phyloP scores from a whole-genome alignment of 352 stramenopile species.

The Phytophthora sansomeana region DNA sequence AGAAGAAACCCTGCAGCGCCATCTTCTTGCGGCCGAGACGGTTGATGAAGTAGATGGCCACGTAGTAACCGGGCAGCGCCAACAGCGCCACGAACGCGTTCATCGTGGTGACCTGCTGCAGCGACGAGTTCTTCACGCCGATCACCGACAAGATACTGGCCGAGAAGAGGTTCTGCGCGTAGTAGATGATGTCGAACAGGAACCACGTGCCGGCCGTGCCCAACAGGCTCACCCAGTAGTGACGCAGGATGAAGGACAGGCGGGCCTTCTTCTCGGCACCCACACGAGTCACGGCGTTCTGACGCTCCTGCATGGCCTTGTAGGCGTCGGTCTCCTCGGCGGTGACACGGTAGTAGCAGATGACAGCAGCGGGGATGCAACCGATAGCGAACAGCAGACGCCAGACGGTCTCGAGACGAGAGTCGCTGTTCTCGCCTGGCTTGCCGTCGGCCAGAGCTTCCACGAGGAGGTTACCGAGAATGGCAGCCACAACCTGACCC shows the following conservation, averaged over 20 bases:
- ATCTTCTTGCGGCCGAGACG: slow-evolving; percentile 68
- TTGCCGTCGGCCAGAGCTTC: slow-evolving; percentile 48
- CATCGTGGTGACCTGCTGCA: slow-evolving; percentile 57
- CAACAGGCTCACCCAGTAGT: slow-evolving; percentile 53
- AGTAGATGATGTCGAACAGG: slow-evolving; percentile 82
- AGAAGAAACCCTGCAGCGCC: slow-evolving; percentile 74
- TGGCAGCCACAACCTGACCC: slow-evolving; percentile 51
- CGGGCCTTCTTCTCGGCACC: slow-evolving; percentile 6
- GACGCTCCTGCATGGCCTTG: slow-evolving; percentile 27
- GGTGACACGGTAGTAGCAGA: slow-evolving; percentile 60
- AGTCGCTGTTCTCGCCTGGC: slow-evolving; percentile 38
- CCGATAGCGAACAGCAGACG: slow-evolving; percentile 59
- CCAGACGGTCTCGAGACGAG: slow-evolving; percentile 58
- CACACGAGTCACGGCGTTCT: no score
- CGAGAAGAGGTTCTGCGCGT: slow-evolving; percentile 72
- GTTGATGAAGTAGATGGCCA: slow-evolving; percentile 73
- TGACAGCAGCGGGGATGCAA: slow-evolving; percentile 49
- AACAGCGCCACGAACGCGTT: slow-evolving; percentile 63
- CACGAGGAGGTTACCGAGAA: slow-evolving; percentile 66
- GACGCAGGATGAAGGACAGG: slow-evolving; percentile 44
- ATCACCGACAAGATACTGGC: slow-evolving; percentile 62
- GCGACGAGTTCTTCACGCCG: slow-evolving; percentile 43
- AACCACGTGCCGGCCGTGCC: slow-evolving; percentile 77
- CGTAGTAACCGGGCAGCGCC: slow-evolving; percentile 77
- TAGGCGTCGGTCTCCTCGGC: slow-evolving; percentile 61